Evolutionary conservation across 257 asterid genomes (phyloP), one percentile per base, ranked within the genome.

Genomic region (Lycium ferocissimum): DNA sequence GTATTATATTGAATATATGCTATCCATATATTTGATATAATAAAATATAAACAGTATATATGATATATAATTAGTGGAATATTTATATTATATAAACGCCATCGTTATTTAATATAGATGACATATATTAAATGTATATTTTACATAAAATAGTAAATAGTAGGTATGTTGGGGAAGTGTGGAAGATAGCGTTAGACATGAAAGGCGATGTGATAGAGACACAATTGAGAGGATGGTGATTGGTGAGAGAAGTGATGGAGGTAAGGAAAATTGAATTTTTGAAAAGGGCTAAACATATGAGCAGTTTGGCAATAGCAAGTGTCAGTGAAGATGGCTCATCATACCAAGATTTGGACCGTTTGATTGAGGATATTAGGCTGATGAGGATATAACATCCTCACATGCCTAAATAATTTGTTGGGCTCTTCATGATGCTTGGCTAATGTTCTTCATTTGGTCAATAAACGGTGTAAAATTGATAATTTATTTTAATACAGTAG

Each of bases 131-230:
- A n/a, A n/a, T n/a, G n/a, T n/a, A n/a, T n/a, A n/a, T n/a, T n/a
- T n/a, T n/a, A n/a, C n/a, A n/a, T n/a, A n/a, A n/a, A n/a, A n/a
- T n/a, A 9, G 47, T 49, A 2, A 85, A 85, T 58, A 81, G 87
- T 43, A 82, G 87, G 83, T 56, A 80, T 47, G 79, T 85, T 33
- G 82, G 82, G 3, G 83, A 70, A 1, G 87, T 85, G 5, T 85
- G 87, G 87, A 81, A 71, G 37, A 62, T 85, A 12, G 87, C 85
- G 13, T 0, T 85, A 53, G 87, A 85, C 85, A 85, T 85, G 57
- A 85, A 85, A 81, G 87, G 81, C 58, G 45, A 45, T 85, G 87
- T 81, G 87, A 85, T 45, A 69, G 85, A 26, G n/a, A 1, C 2
- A 59, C 49, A 22, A 35, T 85, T 82, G 87, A 85, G 83, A 70